Percentiles rank a stretch among this genome's conserved stretches.
These are phyloP conservation scores for Tuber calosporum DNA, from an alignment of 495 filamentous ascomycete genomes.

Conservation along the genomic window DNA sequence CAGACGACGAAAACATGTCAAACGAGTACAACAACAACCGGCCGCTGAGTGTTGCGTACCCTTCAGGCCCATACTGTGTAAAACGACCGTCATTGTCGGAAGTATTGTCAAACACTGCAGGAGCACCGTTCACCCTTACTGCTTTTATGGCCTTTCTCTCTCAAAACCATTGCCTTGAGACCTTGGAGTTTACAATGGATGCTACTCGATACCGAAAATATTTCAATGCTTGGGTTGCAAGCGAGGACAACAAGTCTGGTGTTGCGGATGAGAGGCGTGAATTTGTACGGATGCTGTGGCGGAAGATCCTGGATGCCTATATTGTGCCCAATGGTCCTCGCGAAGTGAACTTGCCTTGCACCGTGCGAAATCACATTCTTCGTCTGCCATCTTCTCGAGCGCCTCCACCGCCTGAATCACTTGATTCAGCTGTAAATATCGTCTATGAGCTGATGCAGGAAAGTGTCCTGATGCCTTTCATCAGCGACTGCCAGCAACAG, in stretches of 20 bases:
- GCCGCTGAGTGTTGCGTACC: slow-evolving; percentile 44
- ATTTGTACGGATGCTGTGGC: slow-evolving; percentile 67
- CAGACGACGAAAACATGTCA: slow-evolving; percentile 39
- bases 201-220: slow-evolving; percentile 79
- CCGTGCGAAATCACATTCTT: slow-evolving; percentile 74
- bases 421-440: slow-evolving; percentile 84
- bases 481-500: slow-evolving; percentile 51
- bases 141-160: slow-evolving; percentile 97
- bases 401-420: slow-evolving; percentile 67
- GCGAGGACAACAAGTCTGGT: slow-evolving; percentile 42
- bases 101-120: slow-evolving; percentile 77
- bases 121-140: slow-evolving; percentile 81
- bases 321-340: slow-evolving; percentile 71
- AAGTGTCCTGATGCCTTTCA: slow-evolving; percentile 76
- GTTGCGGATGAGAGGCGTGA: slow-evolving; percentile 54
- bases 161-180: slow-evolving; percentile 96
- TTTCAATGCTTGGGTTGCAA: slow-evolving; percentile 53
- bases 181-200: slow-evolving; percentile 94
- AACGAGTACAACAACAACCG: slow-evolving; percentile 27
- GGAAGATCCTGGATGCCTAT: slow-evolving; percentile 63
- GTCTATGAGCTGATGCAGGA: slow-evolving; percentile 97
- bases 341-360: slow-evolving; percentile 86
- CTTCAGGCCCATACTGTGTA: slow-evolving; percentile 56
- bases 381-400: slow-evolving; percentile 53
- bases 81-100: slow-evolving; percentile 77